Evolutionary conservation across 805 yeast species (phyloP).

Genomic region (Yarrowia osloensis): DNA sequence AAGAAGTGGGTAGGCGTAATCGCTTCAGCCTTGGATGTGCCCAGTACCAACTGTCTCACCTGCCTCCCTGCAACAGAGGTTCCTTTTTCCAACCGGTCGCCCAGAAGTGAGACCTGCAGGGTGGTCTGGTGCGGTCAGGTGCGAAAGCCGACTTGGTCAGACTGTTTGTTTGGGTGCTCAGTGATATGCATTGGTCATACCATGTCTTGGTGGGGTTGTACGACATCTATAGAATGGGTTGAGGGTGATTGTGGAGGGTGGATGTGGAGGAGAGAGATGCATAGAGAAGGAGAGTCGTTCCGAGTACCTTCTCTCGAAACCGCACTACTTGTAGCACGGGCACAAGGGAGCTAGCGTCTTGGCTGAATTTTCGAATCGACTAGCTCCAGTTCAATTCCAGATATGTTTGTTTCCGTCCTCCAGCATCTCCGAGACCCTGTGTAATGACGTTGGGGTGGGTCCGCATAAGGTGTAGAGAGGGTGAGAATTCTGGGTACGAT

Average conservation of each 20-base stretch:
- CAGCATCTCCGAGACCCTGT: not conserved
- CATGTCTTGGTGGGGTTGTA: not conserved
- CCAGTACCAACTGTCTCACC: too few relatives aligned
- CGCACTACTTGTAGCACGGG: not conserved
- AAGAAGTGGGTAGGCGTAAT: too few relatives aligned
- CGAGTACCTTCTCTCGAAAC: too few relatives aligned
- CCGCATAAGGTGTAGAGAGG: not conserved
- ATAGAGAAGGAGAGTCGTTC: too few relatives aligned
- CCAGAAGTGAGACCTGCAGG: not conserved
- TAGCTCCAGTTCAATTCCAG: not conserved
- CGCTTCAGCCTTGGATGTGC: not conserved
- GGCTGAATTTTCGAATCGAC: not conserved
- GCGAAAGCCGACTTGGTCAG: not conserved
- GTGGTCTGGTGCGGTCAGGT: not conserved
- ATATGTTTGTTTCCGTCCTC: not conserved
- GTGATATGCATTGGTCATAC: not conserved
- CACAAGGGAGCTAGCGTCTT: too few relatives aligned
- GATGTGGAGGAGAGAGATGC: not conserved
- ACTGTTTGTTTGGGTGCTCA: too few relatives aligned
- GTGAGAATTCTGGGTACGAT: too few relatives aligned
- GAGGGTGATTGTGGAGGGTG: too few relatives aligned
- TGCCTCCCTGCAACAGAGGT: too few relatives aligned
- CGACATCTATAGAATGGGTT: too few relatives aligned
- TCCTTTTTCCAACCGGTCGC: not conserved
- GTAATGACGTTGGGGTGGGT: conserved; percentile 5